These are phyloP conservation scores for Handroanthus guayacan DNA, from an alignment of 257 asterid genomes.

Conservation along the genomic window DNA sequence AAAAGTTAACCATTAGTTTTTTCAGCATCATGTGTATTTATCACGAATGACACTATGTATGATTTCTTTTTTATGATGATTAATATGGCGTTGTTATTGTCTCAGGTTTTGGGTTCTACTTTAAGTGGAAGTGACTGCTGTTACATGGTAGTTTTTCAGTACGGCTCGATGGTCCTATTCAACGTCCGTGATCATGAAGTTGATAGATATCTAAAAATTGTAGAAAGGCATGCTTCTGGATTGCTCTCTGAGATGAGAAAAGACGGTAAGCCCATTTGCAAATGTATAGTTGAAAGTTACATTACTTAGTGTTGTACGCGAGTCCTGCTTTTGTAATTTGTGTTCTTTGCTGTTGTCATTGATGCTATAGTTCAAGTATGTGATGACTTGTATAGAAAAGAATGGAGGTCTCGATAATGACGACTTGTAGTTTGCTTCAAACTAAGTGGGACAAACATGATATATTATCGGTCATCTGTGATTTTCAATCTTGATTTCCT, in stretches of 20 bases:
- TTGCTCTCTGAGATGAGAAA: constrained; percentile 90
- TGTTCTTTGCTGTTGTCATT: neutral
- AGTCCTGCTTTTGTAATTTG: neutral
- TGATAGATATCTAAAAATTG: constrained; percentile 81
- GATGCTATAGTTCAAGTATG: constrained; percentile 12
- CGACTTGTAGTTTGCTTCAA: neutral
- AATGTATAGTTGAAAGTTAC: neutral
- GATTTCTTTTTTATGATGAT: neutral
- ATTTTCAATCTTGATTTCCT: neutral
- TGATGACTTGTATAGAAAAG: neutral
- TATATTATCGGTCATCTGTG: neutral
- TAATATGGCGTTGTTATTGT: constrained; percentile 31
- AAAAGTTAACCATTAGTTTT: no score
- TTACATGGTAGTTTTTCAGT: constrained; percentile 92
- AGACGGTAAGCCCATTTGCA: constrained; percentile 71
- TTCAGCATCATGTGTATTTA: no score
- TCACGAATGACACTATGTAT: no score
- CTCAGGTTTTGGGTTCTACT: constrained; percentile 71
- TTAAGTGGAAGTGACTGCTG: constrained; percentile 72
- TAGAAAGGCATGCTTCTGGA: constrained; percentile 81
- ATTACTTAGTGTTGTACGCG: neutral
- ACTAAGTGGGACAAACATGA: neutral
- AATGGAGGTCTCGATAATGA: neutral
- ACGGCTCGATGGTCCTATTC: constrained; percentile 94
- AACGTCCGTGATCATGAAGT: constrained; percentile 82